Evolutionary conservation across 1,139 yeast genomes (phyloP).

Genomic region (Blastobotrys aristatus): DNA sequence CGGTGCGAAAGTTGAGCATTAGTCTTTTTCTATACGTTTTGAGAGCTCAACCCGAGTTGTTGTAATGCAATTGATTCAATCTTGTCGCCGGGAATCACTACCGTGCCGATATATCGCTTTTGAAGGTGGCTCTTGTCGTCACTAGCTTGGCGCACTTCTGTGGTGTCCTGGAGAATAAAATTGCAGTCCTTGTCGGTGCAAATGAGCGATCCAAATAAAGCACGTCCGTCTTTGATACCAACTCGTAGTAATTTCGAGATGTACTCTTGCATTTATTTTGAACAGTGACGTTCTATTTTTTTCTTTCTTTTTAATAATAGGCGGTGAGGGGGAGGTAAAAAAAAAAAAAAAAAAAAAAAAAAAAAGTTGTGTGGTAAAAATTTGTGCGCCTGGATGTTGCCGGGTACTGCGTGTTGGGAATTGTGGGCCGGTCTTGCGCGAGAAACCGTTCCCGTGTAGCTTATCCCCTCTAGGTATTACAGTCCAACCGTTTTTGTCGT

Average conservation of each 20-base stretch:
- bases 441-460: too few relatives aligned
- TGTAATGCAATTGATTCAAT: slow-evolving; percentile 27
- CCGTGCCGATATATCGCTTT: slow-evolving; percentile 32
- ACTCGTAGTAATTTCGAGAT: slow-evolving; percentile 11
- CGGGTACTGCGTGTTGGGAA: too few relatives aligned
- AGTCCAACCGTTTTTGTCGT: too few relatives aligned
- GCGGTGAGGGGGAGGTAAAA: background rate
- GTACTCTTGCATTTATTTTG: slow-evolving; percentile 10
- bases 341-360: background rate
- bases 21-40: background rate
- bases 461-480: too few relatives aligned
- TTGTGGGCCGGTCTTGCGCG: too few relatives aligned
- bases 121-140: slow-evolving; percentile 6
- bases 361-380: too few relatives aligned
- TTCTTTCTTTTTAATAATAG: background rate
- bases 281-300: background rate
- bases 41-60: background rate
- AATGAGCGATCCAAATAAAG: slow-evolving; percentile 32
- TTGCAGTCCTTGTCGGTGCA: slow-evolving; percentile 31
- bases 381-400: background rate
- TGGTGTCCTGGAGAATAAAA: slow-evolving; percentile 30
- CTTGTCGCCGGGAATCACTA: slow-evolving; percentile 33
- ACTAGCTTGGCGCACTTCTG: slow-evolving; percentile 30
- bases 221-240: slow-evolving; percentile 19
- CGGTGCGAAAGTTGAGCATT: slow-evolving; percentile 73